Base-by-base conservation (phyloP, 2,329 filamentous ascomycete species). In the Colletotrichum sp. region DNA sequence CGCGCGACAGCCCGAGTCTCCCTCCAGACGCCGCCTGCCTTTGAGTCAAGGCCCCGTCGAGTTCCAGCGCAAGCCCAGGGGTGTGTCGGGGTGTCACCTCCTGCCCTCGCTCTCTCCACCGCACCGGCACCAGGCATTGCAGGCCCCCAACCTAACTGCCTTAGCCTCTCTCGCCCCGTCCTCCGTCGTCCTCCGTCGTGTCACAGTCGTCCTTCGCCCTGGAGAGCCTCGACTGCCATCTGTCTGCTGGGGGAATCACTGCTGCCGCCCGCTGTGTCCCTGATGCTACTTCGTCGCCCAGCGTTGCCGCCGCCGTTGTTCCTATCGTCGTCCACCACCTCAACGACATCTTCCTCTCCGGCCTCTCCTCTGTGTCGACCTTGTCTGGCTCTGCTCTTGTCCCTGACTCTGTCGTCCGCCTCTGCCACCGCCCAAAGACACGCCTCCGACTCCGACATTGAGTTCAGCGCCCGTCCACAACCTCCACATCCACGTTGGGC, bases 11-110 rank as follows among this genome's bases (percentile, higher is more conserved):
- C 30, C 30, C 59, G 59, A 62, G 16, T 32, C 30, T 62, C 30
- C 59, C 59, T 59, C 18, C 30, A 9, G 18, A 36, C 30, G 59
- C 59, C 59, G 59, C 59, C 30, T 34, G 32, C 30, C 59, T 36
- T 62, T 52, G n/a, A 72, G 62, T 44, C 39, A 34, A 55, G 55
- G 30, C 18, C 62, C 70, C 70, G 52, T 44, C 63, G 60, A 71
- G 34, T 66, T 66, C 67, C 55, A 62, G 55, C 9, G 28, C 67
- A 59, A 57, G 66, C 52, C 39, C 44, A 71, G 30, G 67, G 39
- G 71, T 71, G 71, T 71, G 71, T 55, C 66, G 69, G 67, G 66
- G 66, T 74, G 70, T 67, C 71, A 68, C 55, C 55, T 62, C 64
- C 55, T 39, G 32, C 44, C 66, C 44, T 34, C 24, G 21, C 36